Conservation (phyloP, 2,329 filamentous ascomycete genomes). For the Talaromyces sp. region DNA sequence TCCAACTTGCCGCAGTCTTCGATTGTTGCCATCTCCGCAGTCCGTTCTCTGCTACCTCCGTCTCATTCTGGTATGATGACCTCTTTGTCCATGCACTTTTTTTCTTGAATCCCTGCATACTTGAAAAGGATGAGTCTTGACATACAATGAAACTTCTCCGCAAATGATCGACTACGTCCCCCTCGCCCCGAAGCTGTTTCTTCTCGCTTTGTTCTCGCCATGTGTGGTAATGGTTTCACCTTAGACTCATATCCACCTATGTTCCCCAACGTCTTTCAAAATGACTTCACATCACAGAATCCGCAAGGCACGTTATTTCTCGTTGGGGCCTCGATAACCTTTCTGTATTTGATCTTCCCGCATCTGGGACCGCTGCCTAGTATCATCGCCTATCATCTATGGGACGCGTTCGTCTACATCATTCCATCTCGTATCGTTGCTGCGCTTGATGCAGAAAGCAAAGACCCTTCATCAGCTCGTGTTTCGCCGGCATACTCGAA, state of each 20-base stretch:
- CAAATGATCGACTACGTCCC: conserved; percentile 5
- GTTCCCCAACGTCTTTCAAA: conserved; percentile 27
- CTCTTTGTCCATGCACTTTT: neutral
- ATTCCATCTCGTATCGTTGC: conserved; percentile 41
- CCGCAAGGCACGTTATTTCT: conserved; percentile 32
- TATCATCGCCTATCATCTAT: conserved; percentile 32
- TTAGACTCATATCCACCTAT: conserved; percentile 26
- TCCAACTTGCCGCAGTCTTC: conserved; percentile 10
- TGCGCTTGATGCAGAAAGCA: conserved; percentile 49
- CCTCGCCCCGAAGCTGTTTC: conserved; percentile 1
- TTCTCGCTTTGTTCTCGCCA: conserved; percentile 25
- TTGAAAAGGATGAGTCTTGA: conserved; percentile 8
- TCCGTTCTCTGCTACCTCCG: neutral
- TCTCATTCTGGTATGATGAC: neutral
- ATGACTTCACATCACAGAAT: conserved; percentile 32
- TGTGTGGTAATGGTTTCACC: conserved; percentile 32
- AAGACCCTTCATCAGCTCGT: conserved; percentile 41
- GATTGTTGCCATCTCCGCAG: conserved; percentile 10
- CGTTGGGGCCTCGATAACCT: conserved; percentile 26
- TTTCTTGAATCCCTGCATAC: neutral
- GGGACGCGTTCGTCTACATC: conserved; percentile 39
- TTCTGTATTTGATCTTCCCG: conserved; percentile 30
- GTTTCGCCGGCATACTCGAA: conserved; percentile 35
- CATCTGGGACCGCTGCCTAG: conserved; percentile 31
- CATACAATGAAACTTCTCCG: conserved; percentile 3